Evolutionary conservation across 768 basidiomycete genomes (phyloP).

Genomic region (Phanerochaete carnosa): DNA sequence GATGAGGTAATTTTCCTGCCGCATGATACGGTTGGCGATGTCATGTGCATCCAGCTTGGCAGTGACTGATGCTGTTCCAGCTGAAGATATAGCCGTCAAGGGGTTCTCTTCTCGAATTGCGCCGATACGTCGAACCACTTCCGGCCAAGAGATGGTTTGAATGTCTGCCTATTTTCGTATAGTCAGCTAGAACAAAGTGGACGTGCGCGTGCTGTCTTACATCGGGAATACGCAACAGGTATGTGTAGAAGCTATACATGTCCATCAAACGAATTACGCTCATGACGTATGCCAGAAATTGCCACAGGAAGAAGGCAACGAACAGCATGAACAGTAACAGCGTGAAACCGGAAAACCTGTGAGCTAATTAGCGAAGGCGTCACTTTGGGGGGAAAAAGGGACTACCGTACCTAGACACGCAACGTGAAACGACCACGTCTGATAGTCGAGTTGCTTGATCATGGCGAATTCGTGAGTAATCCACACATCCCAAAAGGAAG

Average conservation of each 20-base stretch:
- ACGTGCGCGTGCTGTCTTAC: constrained; percentile 40
- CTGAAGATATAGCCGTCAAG: constrained; percentile 78
- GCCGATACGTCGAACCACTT: constrained; percentile 87
- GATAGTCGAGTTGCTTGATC: constrained; percentile 67
- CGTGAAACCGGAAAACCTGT: constrained; percentile 81
- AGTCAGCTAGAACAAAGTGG: constrained; percentile 9
- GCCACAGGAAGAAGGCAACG: constrained; percentile 85
- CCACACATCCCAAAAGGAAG: constrained; percentile 91
- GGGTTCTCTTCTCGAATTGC: constrained; percentile 92
- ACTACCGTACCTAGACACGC: constrained; percentile 67
- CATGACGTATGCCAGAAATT: constrained; percentile 75
- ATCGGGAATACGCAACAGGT: constrained; percentile 92
- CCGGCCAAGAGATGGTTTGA: constrained; percentile 95
- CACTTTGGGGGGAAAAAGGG: background rate
- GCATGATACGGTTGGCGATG: constrained; percentile 95
- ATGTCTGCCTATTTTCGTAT: constrained; percentile 76
- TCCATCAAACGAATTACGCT: constrained; percentile 78
- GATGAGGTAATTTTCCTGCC: constrained; percentile 98
- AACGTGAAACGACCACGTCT: constrained; percentile 79
- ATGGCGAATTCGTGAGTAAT: constrained; percentile 77
- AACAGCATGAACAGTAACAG: constrained; percentile 83
- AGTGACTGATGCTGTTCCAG: constrained; percentile 56
- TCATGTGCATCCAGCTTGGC: constrained; percentile 97
- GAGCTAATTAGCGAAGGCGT: background rate
- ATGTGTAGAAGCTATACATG: constrained; percentile 95